Conservation (phyloP, 163 green algal genomes). For the Trebouxia gelatinosa region DNA sequence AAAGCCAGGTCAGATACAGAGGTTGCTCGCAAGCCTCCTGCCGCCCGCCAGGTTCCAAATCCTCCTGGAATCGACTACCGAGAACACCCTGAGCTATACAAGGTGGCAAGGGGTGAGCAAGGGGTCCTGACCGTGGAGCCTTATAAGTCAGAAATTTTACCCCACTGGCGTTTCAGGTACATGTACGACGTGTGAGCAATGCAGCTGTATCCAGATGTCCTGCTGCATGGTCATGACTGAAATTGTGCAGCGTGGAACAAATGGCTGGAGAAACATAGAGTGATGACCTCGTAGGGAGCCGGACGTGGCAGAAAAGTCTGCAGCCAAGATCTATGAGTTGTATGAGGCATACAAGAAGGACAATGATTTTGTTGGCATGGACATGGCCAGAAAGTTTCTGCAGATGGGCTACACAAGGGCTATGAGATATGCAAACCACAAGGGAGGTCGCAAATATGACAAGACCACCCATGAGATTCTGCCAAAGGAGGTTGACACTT, state of each 20-base stretch:
- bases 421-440: slow-evolving; percentile 32
- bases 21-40: too few species aligned
- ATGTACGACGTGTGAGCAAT: background rate
- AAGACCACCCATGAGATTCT: slow-evolving; percentile 12
- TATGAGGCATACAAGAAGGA: slow-evolving; percentile 19
- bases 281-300: too few species aligned
- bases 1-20: too few species aligned
- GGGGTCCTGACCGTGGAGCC: slow-evolving; percentile 28
- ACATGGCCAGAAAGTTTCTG: slow-evolving; percentile 35
- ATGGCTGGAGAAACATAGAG: too few species aligned
- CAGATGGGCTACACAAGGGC: slow-evolving; percentile 32
- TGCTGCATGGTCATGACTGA: too few species aligned
- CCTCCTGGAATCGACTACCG: slow-evolving; percentile 23
- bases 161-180: slow-evolving; percentile 27
- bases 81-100: slow-evolving; percentile 23
- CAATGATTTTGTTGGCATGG: slow-evolving; percentile 35
- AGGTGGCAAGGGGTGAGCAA: slow-evolving; percentile 28
- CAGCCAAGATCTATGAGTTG: slow-evolving; percentile 11
- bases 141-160: slow-evolving; percentile 29
- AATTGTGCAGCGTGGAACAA: too few species aligned
- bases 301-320: slow-evolving; percentile 9
- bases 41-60: too few species aligned
- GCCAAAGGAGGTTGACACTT: background rate
- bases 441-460: slow-evolving; percentile 27
- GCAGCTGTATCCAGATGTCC: too few species aligned